Evolutionary conservation across 768 basidiomycete genomes (phyloP).

Genomic region (Rhodotorula babjevae): DNA sequence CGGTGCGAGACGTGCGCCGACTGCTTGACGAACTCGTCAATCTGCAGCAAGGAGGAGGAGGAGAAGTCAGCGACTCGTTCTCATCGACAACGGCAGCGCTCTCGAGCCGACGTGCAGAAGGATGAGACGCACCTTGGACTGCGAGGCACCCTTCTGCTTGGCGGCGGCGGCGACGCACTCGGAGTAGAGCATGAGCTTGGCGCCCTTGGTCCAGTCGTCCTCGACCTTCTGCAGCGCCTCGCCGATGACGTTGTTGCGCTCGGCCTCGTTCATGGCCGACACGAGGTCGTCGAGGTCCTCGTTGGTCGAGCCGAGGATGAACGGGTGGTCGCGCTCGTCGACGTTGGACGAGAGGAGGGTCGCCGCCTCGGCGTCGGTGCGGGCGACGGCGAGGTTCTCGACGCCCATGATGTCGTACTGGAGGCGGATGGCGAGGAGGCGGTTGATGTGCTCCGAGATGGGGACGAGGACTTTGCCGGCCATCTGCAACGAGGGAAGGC

Average conservation of each 20-base stretch:
- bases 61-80: not conserved
- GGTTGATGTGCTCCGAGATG: constrained; percentile 95
- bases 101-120: too few relatives aligned
- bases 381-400: constrained; percentile 83
- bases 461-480: constrained; percentile 95
- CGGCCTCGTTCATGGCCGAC: constrained; percentile 75
- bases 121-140: constrained; percentile 45
- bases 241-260: constrained; percentile 71
- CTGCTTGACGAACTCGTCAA: constrained; percentile 62
- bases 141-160: constrained; percentile 52
- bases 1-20: constrained; percentile 65
- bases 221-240: constrained; percentile 78
- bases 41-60: constrained; percentile 2
- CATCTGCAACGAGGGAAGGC: constrained; percentile 64
- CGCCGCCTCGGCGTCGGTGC: constrained; percentile 96
- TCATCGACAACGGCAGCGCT: too few relatives aligned
- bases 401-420: constrained; percentile 99
- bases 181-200: constrained; percentile 74
- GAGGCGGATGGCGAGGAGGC: constrained; percentile 90
- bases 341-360: constrained; percentile 95
- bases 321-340: constrained; percentile 92
- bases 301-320: constrained; percentile 90
- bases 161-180: constrained; percentile 63
- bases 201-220: constrained; percentile 75
- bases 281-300: constrained; percentile 63